Conservation (phyloP, 768 basidiomycete genomes). For the Neoboletus brunneissimus region DNA sequence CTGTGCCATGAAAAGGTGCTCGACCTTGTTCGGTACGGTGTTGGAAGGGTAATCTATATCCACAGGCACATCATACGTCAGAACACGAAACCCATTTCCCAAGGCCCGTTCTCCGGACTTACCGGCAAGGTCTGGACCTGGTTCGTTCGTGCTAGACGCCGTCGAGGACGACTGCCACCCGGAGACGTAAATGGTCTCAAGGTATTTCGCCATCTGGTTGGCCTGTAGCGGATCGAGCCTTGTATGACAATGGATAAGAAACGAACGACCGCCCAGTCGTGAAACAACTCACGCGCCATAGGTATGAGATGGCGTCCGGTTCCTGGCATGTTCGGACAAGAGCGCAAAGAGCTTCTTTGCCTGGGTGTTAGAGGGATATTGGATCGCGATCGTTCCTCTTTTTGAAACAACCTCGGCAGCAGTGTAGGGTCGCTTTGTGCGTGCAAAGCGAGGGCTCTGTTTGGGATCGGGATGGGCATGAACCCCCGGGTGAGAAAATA, state of each 20-base stretch:
- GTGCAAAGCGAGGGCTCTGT: slow-evolving; percentile 82
- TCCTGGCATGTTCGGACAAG: slow-evolving; percentile 73
- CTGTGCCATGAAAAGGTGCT: slow-evolving; percentile 96
- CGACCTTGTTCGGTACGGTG: slow-evolving; percentile 98
- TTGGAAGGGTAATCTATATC: slow-evolving; percentile 90
- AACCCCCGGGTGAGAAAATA: not conserved
- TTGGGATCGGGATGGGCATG: not conserved
- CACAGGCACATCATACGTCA: not conserved
- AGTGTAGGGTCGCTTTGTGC: slow-evolving; percentile 88
- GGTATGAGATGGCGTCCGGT: slow-evolving; percentile 85
- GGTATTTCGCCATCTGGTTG: slow-evolving; percentile 98
- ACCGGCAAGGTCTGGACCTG: slow-evolving; percentile 98
- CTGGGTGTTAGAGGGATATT: slow-evolving; percentile 81
- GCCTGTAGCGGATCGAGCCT: slow-evolving; percentile 95
- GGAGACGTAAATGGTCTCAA: slow-evolving; percentile 98
- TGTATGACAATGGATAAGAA: slow-evolving; percentile 31
- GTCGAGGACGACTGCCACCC: slow-evolving; percentile 96
- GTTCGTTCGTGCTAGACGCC: slow-evolving; percentile 91
- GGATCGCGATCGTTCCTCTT: slow-evolving; percentile 80
- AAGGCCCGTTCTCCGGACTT: slow-evolving; percentile 14
- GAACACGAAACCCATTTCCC: not conserved
- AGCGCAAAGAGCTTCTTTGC: slow-evolving; percentile 84
- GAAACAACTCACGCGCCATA: slow-evolving; percentile 80
- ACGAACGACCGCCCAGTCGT: not conserved
- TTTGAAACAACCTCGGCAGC: slow-evolving; percentile 93